These are phyloP conservation scores for Pichia kluyveri DNA, from an alignment of 805 yeast genomes.

Conservation along the genomic window DNA sequence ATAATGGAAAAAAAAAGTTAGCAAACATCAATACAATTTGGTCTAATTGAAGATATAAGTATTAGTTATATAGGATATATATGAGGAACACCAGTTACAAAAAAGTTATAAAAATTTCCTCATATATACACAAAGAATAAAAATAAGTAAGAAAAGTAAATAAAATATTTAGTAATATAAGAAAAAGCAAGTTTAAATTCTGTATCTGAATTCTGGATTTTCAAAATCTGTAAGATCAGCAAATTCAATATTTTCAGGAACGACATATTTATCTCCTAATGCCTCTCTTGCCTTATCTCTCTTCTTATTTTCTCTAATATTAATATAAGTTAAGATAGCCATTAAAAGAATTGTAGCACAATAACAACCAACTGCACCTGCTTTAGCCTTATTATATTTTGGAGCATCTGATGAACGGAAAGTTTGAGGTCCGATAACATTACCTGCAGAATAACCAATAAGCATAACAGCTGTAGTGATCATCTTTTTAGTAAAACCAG, in stretches of 20 bases:
- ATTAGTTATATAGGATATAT: no score
- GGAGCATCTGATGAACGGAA: slow-evolving; percentile 38
- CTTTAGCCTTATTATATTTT: slow-evolving; percentile 11
- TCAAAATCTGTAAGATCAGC: slow-evolving; percentile 11
- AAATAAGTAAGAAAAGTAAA: no score
- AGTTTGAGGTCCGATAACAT: slow-evolving; percentile 47
- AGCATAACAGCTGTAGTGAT: slow-evolving; percentile 36
- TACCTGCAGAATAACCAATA: slow-evolving; percentile 45
- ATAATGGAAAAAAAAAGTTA: no score
- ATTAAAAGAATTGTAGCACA: slow-evolving; percentile 5
- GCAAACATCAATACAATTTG: no score
- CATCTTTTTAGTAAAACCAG: slow-evolving; percentile 50
- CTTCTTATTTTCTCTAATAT: slow-evolving; percentile 4
- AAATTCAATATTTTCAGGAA: slow-evolving; percentile 10
- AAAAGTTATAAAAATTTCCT: no score
- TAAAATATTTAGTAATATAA: no score
- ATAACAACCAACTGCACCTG: slow-evolving; percentile 12
- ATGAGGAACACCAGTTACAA: no score
- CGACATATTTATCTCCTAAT: slow-evolving; percentile 8
- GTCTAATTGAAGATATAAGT: no score
- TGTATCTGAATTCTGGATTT: slow-evolving; percentile 10
- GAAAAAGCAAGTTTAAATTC: not conserved
- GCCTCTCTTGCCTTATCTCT: slow-evolving; percentile 4
- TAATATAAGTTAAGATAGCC: slow-evolving; percentile 3
- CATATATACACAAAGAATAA: no score